Evolutionary conservation across 2,329 filamentous ascomycete species (phyloP), one percentile per base, ranked within the genome.

Genomic region (Stachybotrys elegans): DNA sequence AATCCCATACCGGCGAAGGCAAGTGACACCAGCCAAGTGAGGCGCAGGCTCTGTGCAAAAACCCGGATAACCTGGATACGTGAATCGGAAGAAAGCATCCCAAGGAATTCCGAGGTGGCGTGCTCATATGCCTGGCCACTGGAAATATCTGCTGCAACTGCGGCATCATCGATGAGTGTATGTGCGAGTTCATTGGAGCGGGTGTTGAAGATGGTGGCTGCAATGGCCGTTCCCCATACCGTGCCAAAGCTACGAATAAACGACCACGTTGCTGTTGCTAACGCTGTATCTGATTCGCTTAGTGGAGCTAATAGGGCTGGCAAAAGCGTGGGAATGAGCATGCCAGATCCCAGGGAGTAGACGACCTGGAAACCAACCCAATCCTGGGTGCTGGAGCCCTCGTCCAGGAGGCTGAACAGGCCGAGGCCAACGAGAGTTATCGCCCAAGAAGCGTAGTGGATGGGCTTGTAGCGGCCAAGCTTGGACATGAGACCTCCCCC

Each of bases 241-340:
- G 60, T 53, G 3, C 74, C 75, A 23, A 78, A 68, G 43, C 57
- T 66, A 29, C 73, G 66, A 45, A 73, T 54, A 45, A 78, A 78
- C 1, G 60, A 54, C 60, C 66, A 73, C 35, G 68, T 66, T 2
- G 57, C 62, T 3, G 67, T 68, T 0, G 67, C 64, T 2, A 60
- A 43, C 2, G 67, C 64, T 0, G 57, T 55, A 41, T 74, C 66
- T 2, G 48, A 47, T 8, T 72, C 68, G 1, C 54, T 29, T 1
- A 71, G 49, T 0, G 57, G 49, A 1, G 70, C 72, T 51, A 69
- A 65, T 14, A 72, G 59, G 0, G 73, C 68, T 0, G 73, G 69
- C 2, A 72, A 63, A 6, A 70, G 56, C 1, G 62, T 58, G 2
- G 66, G 57, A 17, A 74, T 57, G 5, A 69, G 47, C 2, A 75